Evolutionary conservation across 495 filamentous ascomycete species (phyloP).

Genomic region (Penicillium silybi): DNA sequence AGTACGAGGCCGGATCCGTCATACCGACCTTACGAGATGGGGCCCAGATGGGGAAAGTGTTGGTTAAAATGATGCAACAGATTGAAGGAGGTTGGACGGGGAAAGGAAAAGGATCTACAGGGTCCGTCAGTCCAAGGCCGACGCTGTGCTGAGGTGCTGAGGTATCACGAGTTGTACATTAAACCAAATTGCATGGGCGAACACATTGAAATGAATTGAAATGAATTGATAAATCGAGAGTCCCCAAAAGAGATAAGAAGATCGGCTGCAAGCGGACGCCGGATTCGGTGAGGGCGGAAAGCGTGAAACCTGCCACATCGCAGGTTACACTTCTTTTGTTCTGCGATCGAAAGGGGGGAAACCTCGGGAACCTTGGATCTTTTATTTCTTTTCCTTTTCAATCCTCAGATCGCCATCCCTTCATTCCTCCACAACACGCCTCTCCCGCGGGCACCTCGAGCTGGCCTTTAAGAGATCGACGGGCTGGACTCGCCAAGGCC

Average conservation of each 20-base stretch:
- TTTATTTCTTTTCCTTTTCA: not conserved
- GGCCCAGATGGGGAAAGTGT: constrained; percentile 25
- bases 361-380: too few species aligned
- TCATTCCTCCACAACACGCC: not conserved
- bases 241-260: not conserved
- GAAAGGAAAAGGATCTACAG: constrained; percentile 29
- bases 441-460: constrained; percentile 1
- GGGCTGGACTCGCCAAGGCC: not conserved
- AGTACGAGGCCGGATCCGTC: constrained; percentile 42
- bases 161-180: not conserved
- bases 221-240: too few species aligned
- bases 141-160: not conserved
- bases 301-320: not conserved
- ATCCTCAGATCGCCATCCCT: not conserved
- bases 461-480: constrained; percentile 9
- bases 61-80: constrained; percentile 35
- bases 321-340: not conserved
- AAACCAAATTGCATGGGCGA: not conserved
- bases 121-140: constrained; percentile 3
- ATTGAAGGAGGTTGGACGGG: constrained; percentile 28
- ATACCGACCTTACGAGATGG: constrained; percentile 30
- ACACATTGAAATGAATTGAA: not conserved
- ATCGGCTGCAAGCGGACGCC: constrained; percentile 23
- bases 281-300: constrained; percentile 17
- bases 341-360: constrained; percentile 1